Evolutionary conservation across 2,329 filamentous ascomycete genomes (phyloP).

Genomic region (Fusarium brevicatenulatum): DNA sequence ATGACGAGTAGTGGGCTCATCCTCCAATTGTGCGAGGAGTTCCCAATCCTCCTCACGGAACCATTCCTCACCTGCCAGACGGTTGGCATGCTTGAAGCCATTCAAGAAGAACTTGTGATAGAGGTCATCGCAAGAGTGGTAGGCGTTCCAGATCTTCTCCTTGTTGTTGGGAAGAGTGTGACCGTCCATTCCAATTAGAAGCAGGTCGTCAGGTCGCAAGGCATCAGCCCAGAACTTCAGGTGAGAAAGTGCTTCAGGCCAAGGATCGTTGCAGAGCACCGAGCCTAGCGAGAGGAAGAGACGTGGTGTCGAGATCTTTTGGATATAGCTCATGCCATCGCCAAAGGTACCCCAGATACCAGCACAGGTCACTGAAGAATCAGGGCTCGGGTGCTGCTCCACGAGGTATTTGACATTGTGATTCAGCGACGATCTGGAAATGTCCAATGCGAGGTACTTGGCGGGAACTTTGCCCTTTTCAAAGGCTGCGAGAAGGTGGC

Average conservation of each 20-base stretch:
- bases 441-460: conserved; percentile 54
- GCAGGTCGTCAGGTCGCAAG: conserved; percentile 49
- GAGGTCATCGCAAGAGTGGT: conserved; percentile 51
- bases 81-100: conserved; percentile 53
- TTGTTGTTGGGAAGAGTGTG: conserved; percentile 48
- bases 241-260: conserved; percentile 49
- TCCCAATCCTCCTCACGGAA: conserved; percentile 54
- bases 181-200: conserved; percentile 56
- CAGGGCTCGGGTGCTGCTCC: conserved; percentile 40
- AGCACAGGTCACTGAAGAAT: conserved; percentile 47
- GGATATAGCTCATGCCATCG: conserved; percentile 48
- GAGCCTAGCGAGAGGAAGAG: conserved; percentile 56
- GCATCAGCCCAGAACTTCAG: conserved; percentile 51
- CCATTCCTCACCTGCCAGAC: conserved; percentile 47
- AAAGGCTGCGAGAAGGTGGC: conserved; percentile 51
- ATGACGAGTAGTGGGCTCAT: conserved; percentile 51
- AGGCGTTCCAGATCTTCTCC: conserved; percentile 54
- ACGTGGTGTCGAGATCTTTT: conserved; percentile 45
- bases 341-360: conserved; percentile 55
- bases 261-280: conserved; percentile 55
- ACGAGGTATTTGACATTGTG: conserved; percentile 49
- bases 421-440: conserved; percentile 50
- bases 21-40: conserved; percentile 50
- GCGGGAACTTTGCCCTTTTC: conserved; percentile 44
- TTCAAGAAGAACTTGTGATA: conserved; percentile 53